Percentiles rank a stretch among this genome's conserved stretches.
phyloP scores from a whole-genome alignment of 192 early-diverging fungal species.

The Dimargaris cristalligena region DNA sequence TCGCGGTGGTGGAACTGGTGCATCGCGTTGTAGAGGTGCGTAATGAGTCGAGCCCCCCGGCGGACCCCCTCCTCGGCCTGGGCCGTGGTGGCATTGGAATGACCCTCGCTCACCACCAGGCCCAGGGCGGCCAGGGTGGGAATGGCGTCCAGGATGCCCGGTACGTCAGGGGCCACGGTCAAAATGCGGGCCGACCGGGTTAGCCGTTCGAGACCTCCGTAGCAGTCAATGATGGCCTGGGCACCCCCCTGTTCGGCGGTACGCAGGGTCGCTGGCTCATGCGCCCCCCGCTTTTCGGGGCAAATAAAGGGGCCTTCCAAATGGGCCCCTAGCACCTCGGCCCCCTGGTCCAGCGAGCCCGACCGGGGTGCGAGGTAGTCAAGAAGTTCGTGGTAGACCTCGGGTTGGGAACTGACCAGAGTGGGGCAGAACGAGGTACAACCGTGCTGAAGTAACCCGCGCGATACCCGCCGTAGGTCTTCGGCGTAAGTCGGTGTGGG shows the following conservation, averaged over 20 bases:
- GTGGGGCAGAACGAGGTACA: constrained; percentile 72
- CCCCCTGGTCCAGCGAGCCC: constrained; percentile 41
- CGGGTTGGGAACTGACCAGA: constrained; percentile 49
- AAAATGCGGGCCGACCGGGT: constrained; percentile 43
- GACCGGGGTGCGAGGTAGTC: constrained; percentile 36
- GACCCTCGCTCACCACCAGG: constrained; percentile 47
- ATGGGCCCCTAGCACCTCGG: constrained; percentile 54
- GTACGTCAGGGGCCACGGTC: constrained; percentile 64
- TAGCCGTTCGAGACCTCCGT: constrained; percentile 46
- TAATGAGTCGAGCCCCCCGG: constrained; percentile 52
- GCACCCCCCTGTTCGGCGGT: constrained; percentile 32
- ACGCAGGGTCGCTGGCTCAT: constrained; percentile 43
- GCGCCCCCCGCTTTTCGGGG: constrained; percentile 58
- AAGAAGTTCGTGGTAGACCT: constrained; percentile 52
- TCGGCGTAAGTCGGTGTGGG: constrained; percentile 40
- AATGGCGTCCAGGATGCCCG: constrained; percentile 47
- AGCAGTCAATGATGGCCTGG: constrained; percentile 51
- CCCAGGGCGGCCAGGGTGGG: constrained; percentile 41
- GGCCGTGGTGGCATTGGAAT: constrained; percentile 45
- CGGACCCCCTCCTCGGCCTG: constrained; percentile 41
- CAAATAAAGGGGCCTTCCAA: constrained; percentile 55
- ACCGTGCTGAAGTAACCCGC: constrained; percentile 55
- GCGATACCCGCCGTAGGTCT: constrained; percentile 48
- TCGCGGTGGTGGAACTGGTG: constrained; percentile 75
- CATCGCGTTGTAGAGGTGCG: constrained; percentile 81